These are phyloP conservation scores for Fonsecaea nubica DNA, from an alignment of 2,329 filamentous ascomycete genomes.

Conservation along the genomic window DNA sequence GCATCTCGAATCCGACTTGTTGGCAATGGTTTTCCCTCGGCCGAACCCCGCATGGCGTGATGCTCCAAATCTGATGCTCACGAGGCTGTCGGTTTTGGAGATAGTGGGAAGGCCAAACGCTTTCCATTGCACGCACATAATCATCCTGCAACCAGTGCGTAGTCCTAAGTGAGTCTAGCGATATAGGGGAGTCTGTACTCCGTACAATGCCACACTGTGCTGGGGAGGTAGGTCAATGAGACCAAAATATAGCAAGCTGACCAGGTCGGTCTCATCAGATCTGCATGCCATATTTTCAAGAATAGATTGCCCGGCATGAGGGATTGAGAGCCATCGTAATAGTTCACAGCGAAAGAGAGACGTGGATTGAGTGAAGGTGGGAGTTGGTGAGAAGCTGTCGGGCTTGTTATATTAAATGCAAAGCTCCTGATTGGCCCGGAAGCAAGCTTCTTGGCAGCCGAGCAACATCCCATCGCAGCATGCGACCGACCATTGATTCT, in stretches of 20 bases:
- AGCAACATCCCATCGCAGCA: conserved; percentile 18
- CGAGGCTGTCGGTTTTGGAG: conserved; percentile 10
- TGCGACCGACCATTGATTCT: conserved; percentile 20
- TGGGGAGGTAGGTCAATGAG: too few species aligned
- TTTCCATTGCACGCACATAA: neutral
- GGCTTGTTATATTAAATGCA: conserved; percentile 15
- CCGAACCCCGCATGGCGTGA: conserved; percentile 15
- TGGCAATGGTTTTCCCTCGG: conserved; percentile 5
- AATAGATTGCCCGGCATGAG: neutral
- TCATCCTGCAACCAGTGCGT: neutral
- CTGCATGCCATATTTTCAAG: neutral
- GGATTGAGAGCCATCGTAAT: neutral
- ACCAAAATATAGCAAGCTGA: neutral
- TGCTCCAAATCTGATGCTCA: conserved; percentile 10
- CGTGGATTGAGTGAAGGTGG: neutral
- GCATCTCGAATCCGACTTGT: neutral
- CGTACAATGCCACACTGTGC: neutral
- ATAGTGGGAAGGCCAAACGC: neutral
- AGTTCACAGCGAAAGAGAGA: neutral
- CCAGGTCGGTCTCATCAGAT: neutral
- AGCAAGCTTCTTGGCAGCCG: conserved; percentile 14
- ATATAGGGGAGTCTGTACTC: neutral
- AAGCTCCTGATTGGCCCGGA: conserved; percentile 26
- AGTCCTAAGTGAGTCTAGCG: neutral
- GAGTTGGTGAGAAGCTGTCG: neutral